Conservation (phyloP, 2,329 filamentous ascomycete species). For the Nothophoma quercina region DNA sequence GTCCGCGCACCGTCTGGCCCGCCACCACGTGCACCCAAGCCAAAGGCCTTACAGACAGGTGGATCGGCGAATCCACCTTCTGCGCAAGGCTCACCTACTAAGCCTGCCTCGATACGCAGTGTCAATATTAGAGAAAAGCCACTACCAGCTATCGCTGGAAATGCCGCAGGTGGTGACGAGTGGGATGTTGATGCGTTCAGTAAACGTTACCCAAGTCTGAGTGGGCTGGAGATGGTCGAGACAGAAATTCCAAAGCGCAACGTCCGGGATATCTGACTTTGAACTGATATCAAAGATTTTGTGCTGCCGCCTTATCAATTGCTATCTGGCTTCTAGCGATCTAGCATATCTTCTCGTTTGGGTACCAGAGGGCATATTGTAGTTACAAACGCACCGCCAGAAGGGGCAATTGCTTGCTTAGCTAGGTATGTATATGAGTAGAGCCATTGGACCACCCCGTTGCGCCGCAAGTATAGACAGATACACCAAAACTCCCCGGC, state of each 20-base stretch:
- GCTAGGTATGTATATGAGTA: too few species aligned
- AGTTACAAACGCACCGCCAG: too few species aligned
- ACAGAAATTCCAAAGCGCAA: constrained; percentile 57
- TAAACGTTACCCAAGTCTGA: constrained; percentile 85
- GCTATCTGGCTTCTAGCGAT: constrained; percentile 4
- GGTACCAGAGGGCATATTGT: not conserved
- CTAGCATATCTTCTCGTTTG: not conserved
- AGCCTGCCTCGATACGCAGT: constrained; percentile 11
- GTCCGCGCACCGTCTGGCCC: constrained; percentile 43
- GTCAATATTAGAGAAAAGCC: constrained; percentile 31
- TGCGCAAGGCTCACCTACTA: constrained; percentile 16
- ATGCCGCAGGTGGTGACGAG: constrained; percentile 54
- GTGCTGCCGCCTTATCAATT: not conserved
- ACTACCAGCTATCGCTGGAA: constrained; percentile 18
- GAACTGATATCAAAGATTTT: not conserved
- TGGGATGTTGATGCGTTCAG: constrained; percentile 74
- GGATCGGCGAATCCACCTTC: constrained; percentile 31
- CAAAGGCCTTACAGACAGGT: constrained; percentile 64
- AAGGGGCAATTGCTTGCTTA: too few species aligned
- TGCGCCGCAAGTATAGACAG: too few species aligned
- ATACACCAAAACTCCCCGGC: too few species aligned
- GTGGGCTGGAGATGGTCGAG: constrained; percentile 88
- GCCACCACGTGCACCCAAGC: constrained; percentile 65
- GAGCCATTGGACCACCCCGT: too few species aligned
- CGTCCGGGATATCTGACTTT: constrained; percentile 21